Evolutionary conservation across 495 filamentous ascomycete species (phyloP), one percentile per base, ranked within the genome.

Genomic region (Talaromyces adpressus): DNA sequence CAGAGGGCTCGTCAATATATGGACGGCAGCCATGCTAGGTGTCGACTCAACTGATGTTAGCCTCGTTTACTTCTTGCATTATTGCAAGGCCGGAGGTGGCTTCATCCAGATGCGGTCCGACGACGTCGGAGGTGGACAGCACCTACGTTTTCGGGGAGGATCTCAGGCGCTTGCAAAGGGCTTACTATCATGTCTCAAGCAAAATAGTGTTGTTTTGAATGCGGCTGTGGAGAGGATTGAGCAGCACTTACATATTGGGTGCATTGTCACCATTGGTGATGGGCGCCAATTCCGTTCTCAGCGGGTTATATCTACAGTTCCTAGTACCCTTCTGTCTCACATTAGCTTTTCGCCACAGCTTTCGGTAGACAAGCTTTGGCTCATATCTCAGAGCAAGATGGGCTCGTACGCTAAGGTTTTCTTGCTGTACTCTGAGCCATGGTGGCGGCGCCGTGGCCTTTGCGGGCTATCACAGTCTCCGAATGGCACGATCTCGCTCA

Each of bases 11-110:
- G 25, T 25, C 25, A 25, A 25, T 25, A 25, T 25, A 25, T 76
- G 78, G 64, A 63, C 72, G 1, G 65, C 66, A 7, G 76, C 71
- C 0, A 73, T 84, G 65, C 70, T 81, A 2, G 79, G 82, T 2
- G 62, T 76, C 3, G 75, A 79, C 36, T 65, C 73, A 9, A 49
- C 41, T 3, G 75, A 82, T 18, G 63, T 84, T 18, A 77, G 72
- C 62, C 74, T 75, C 11, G 64, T 79, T 0, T 82, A 69, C 60
- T 74, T 83, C 63, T 66, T 85, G n/a, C 71, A 81, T 56, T 81
- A 82, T 62, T 75, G 72, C 68, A 77, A 76, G 59, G 68, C 68
- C 32, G 75, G 73, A 2, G 69, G 70, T 6, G 79, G 80, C 0
- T 65, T 84, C 8, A 53, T 73, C 16, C 64, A 70, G n/a, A 71